Evolutionary conservation across 2,329 filamentous ascomycete genomes (phyloP).

Genomic region (Cadophora sp.): DNA sequence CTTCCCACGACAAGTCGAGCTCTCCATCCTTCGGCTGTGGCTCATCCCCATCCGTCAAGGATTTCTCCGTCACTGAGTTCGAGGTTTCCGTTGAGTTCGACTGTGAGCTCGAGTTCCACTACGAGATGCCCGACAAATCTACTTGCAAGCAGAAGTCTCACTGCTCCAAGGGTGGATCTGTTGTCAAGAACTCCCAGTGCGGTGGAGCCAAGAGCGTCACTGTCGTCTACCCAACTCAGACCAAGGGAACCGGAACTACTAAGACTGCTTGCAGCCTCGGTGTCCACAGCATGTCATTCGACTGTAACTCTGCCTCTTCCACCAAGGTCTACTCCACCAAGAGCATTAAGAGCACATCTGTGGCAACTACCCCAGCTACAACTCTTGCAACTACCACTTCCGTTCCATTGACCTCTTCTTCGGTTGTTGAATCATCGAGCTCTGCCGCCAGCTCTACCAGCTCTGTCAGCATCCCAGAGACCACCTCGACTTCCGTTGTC

Average conservation of each 20-base stretch:
- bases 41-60: constrained; percentile 50
- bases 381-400: constrained; percentile 29
- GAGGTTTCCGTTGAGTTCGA: constrained; percentile 78
- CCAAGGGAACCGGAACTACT: constrained; percentile 56
- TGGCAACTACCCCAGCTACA: constrained; percentile 27
- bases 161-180: constrained; percentile 72
- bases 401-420: constrained; percentile 12
- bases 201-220: constrained; percentile 86
- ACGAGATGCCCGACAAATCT: constrained; percentile 82
- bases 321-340: constrained; percentile 31
- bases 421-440: constrained; percentile 9
- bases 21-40: constrained; percentile 67
- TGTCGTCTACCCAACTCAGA: constrained; percentile 64
- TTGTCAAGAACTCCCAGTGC: constrained; percentile 85
- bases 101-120: constrained; percentile 83
- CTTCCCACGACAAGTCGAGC: constrained; percentile 49
- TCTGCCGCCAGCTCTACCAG: constrained; percentile 8
- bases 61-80: constrained; percentile 79
- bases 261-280: constrained; percentile 71
- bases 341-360: constrained; percentile 25
- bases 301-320: constrained; percentile 59
- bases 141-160: constrained; percentile 78
- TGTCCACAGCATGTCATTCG: constrained; percentile 77
- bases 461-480: constrained; percentile 18
- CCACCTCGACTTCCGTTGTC: background rate